Percentiles rank a stretch among this genome's conserved stretches.
phyloP scores from a whole-genome alignment of 192 early-diverging fungal species.

The Podila epicladia region DNA sequence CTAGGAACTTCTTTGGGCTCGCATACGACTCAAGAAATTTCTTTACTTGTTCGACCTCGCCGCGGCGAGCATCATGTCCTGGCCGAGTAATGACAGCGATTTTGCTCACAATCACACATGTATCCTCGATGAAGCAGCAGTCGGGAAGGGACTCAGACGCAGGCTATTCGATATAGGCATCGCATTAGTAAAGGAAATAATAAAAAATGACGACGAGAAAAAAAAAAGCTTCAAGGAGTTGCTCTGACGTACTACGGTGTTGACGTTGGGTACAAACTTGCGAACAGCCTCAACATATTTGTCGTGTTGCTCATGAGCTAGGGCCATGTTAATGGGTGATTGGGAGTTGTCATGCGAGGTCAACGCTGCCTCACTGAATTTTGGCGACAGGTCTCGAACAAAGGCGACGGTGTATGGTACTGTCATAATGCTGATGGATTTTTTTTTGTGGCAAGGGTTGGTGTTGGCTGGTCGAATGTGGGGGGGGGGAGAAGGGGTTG shows the following conservation, averaged over 20 bases:
- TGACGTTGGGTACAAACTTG: slow-evolving; percentile 4
- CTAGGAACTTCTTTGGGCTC: not conserved
- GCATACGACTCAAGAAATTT: slow-evolving; percentile 1
- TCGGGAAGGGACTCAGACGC: slow-evolving; percentile 14
- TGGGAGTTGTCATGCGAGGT: slow-evolving; percentile 8
- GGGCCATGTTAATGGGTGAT: slow-evolving; percentile 25
- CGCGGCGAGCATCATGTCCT: slow-evolving; percentile 35
- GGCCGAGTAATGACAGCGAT: slow-evolving; percentile 37
- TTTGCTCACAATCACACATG: slow-evolving; percentile 30
- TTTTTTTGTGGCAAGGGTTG: not conserved
- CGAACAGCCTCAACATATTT: slow-evolving; percentile 20
- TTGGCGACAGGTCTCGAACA: not conserved
- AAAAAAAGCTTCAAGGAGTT: not conserved
- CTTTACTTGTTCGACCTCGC: slow-evolving; percentile 23
- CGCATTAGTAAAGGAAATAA: not conserved
- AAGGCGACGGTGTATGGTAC: slow-evolving; percentile 1
- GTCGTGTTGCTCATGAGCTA: slow-evolving; percentile 43
- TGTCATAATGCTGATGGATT: not conserved
- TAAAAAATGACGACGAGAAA: not conserved
- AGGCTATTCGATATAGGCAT: not conserved
- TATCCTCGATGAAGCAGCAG: slow-evolving; percentile 59
- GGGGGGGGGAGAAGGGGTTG: no score
- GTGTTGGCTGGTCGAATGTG: not conserved
- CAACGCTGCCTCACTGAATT: not conserved
- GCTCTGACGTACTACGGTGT: not conserved